Evolutionary conservation across 2,329 filamentous ascomycete species (phyloP), one percentile per base, ranked within the genome.

Genomic region (Fusarium guadeloupense): DNA sequence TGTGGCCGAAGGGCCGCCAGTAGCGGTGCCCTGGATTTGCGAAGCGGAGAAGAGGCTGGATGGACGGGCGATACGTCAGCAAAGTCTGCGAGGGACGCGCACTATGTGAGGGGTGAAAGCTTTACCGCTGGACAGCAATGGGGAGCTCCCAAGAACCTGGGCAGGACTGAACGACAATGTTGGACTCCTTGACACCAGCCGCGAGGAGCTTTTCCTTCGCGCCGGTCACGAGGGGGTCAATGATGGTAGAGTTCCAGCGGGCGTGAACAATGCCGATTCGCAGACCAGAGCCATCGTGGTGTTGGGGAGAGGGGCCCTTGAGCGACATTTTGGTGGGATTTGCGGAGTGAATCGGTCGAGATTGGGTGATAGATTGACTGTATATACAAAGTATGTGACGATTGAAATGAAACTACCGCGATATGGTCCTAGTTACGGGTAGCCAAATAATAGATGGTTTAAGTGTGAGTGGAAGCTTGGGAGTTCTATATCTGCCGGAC

Each of bases 211-310:
- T 89, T 69, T 89, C 89, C 77, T 89, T 91, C 39, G 91, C 87
- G 64, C 95, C 95, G 46, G 85, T 81, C 59, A 99, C 84, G 53
- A 99, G 87, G 47, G 92, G 88, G 55, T 91, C 88, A 77, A 98
- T 97, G 74, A 99, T 92, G 66, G 84, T 85, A 65, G 83, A 84
- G 81, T 99, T 99, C 95, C 95, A 99, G 71, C 95, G 89, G 55
- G 94, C 94, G 80, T 98, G 95, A 55, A 99, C 86, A 74, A 99
- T 98, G 74, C 91, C 94, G 74, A 99, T 89, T 73, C 95, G 92
- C 64, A 99, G 86, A 71, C 81, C 82, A 70, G 86, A 86, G 76
- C 91, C 90, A 74, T 89, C 82, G 76, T 86, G 82, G 68, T 83
- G 79, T 73, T 87, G 78, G 48, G 80, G 78, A 63, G 79, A 78